Percentiles rank a stretch among this genome's conserved stretches.
Conservation (phyloP, 225 moss, liverwort and hornwort genomes). For the Rhytidiadelphus loreus region DNA sequence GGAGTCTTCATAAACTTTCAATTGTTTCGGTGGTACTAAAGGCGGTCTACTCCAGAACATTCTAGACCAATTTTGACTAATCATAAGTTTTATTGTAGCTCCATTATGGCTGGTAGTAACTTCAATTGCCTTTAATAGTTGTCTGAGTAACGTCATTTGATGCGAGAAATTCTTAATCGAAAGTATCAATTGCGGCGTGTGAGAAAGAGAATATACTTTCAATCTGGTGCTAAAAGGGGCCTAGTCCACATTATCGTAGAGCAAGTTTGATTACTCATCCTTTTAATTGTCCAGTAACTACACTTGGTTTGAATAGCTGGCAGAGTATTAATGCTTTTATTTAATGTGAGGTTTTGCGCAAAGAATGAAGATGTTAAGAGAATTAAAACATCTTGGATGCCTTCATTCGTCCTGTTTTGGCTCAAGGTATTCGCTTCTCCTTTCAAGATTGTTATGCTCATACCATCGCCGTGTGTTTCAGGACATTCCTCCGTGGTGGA, state of each 20-base stretch:
- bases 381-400: background rate
- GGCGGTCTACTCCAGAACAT: background rate
- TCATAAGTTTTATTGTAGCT: background rate
- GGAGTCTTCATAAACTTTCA: background rate
- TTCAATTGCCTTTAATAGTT: background rate
- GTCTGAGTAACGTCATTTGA: no score
- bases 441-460: background rate
- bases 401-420: background rate
- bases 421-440: no score
- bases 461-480: background rate
- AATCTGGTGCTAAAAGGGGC: background rate
- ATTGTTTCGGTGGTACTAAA: background rate
- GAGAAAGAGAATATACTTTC: background rate
- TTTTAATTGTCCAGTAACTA: background rate
- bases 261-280: background rate
- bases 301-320: background rate
- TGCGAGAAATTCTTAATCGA: background rate
- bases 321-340: background rate
- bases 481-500: conserved; percentile 72
- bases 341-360: background rate
- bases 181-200: background rate
- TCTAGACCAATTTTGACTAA: background rate
- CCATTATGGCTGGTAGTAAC: background rate
- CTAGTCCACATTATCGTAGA: background rate
- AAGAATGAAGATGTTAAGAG: background rate